Base-by-base conservation (phyloP, 371 early-diverging fungal species). In the Nematocida sp. region DNA sequence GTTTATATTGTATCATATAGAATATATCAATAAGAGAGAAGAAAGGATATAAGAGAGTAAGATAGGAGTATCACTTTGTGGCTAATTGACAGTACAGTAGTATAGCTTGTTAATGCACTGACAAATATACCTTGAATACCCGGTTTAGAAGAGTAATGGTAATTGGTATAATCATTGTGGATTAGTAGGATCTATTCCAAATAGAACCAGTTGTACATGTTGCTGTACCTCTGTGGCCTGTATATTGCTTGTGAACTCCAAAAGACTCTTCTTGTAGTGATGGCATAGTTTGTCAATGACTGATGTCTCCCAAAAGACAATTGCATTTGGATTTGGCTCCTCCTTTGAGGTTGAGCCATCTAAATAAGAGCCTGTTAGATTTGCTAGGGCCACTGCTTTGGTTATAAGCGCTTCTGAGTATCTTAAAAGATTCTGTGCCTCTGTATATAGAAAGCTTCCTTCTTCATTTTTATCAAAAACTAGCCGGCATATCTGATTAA, bases 171-270 rank as follows among this genome's bases (percentile, higher is more conserved):
- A n/a, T n/a, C n/a, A n/a, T n/a, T n/a, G 13, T 51, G 21, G 5
- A 1, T 21, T 25, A 31, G 13, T 52, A 11, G 21, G 40, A 4
- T 19, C 9, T 19, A 11, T 25, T 46, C 64, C 47, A 48, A 27
- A 77, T n/a, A 77, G 47, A 29, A 79, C 67, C 58, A 63, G 63
- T 23, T 37, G 46, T 47, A 75, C 53, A 40, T 80, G 80, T 40
- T 77, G 61, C 53, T 77, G 51, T 21, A 80, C 46, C 35, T 65
- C 63, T 2, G 34, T 25, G 15, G 49, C 58, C 9, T 58, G 45
- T 1, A 80, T 19, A 37, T 61, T 67, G 35, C 64, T 64, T 27
- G 62, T 54, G 61, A 80, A 80, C 29, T 31, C 48, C 9, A 58
- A n/a, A 15, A 80, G 38, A 27, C 62, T 65, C 25, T 77, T 63